Evolutionary conservation across 2,329 filamentous ascomycete species (phyloP), one percentile per base, ranked within the genome.

Genomic region (Aureobasidium sp.): DNA sequence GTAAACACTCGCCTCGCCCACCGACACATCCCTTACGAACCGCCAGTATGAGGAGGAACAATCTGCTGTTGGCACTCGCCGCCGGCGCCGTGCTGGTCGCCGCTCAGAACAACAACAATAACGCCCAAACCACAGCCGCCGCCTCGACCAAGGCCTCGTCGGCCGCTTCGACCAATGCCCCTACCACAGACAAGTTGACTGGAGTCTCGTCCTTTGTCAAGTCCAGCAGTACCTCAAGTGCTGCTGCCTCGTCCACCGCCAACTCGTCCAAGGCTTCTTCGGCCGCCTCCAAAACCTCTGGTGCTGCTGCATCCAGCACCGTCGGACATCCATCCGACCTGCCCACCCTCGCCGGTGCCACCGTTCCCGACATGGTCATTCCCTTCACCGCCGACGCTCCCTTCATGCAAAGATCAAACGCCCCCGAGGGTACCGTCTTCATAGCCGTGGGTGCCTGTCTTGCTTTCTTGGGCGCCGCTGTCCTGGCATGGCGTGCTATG

Each of bases 351-450:
- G 77, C 80, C 8, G 82, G 82, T 66, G 76, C 78, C 54, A 82
- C 79, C 66, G 83, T 84, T 66, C 89, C 92, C 5, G 77, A 88
- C 1, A 81, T 91, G 4, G 82, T 85, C 29, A 87, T 97, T 2
- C 94, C 94, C 8, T 89, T 91, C 29, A 96, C 90, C 3, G 81
- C 83, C 42, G 84, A 88, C 70, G 94, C 94, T 5, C 91, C 93
- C 17, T 99, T 90, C 72, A 96, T 97, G 90, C 87, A 92, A 71
- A 86, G 87, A 69, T 95, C 91, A 0, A 86, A 77, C 59, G 80
- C 92, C 12, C 94, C 94, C 2, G 89, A 97, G 70, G 94, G 94
- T 60, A 97, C 93, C 4, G 88, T 99, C 63, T 99, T 99, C 77
- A 99, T 99, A 69, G 88, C 86, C 24, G 94, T 97, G 1, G 94